Evolutionary conservation across 2,329 filamentous ascomycete genomes (phyloP).

Genomic region (Cladosporium sp.): DNA sequence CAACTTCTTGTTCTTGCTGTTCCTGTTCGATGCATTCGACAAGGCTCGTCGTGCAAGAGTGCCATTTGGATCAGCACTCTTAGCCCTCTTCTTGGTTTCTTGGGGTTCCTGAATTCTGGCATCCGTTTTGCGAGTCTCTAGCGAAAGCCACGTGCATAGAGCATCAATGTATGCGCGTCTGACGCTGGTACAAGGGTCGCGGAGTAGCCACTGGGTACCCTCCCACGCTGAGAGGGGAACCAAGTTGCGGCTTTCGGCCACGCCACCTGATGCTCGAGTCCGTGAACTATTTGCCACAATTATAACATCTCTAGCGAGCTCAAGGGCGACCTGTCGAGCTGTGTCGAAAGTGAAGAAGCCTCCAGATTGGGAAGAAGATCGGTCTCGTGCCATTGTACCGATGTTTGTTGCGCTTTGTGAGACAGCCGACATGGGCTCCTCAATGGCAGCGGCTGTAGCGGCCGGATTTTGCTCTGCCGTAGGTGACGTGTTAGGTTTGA

Average conservation of each 20-base stretch:
- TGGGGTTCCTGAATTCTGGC: slow-evolving; percentile 21
- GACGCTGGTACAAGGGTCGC: slow-evolving; percentile 72
- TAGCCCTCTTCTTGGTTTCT: slow-evolving; percentile 32
- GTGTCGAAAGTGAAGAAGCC: slow-evolving; percentile 61
- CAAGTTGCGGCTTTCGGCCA: slow-evolving; percentile 53
- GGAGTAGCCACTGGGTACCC: slow-evolving; percentile 88
- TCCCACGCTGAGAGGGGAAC: slow-evolving; percentile 85
- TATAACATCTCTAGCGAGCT: slow-evolving; percentile 77
- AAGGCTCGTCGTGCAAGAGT: slow-evolving; percentile 58
- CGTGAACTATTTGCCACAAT: slow-evolving; percentile 63
- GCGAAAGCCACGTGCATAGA: slow-evolving; percentile 69
- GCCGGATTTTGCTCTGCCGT: slow-evolving; percentile 33
- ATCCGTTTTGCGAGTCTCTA: slow-evolving; percentile 30
- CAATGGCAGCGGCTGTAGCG: slow-evolving; percentile 46
- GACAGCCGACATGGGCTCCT: slow-evolving; percentile 48
- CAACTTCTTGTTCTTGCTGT: slow-evolving; percentile 39
- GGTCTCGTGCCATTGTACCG: slow-evolving; percentile 45
- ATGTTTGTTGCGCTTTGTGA: slow-evolving; percentile 45
- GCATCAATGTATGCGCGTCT: slow-evolving; percentile 83
- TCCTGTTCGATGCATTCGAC: slow-evolving; percentile 65
- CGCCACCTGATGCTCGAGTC: slow-evolving; percentile 16
- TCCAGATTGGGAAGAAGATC: slow-evolving; percentile 39
- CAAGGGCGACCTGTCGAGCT: slow-evolving; percentile 62
- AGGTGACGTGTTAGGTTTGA: slow-evolving; percentile 57
- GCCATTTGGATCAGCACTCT: slow-evolving; percentile 28